phyloP scores from a whole-genome alignment of 2,329 filamentous ascomycete species.

The Juglanconis sp. region DNA sequence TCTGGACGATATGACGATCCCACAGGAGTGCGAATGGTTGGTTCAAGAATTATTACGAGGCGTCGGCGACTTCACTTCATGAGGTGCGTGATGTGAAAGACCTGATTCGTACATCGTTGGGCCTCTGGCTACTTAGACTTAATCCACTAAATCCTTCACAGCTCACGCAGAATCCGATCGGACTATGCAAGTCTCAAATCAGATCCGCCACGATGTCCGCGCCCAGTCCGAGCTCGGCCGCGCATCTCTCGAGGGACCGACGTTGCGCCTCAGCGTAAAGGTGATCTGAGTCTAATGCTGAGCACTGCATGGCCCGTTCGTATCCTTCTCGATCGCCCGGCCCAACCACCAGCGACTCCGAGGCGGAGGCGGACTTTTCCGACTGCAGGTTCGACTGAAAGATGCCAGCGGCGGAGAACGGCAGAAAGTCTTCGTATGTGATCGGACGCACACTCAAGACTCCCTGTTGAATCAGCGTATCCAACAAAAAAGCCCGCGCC shows the following conservation, averaged over 20 bases:
- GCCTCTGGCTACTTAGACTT: no score
- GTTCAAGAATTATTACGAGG: slow-evolving; percentile 22
- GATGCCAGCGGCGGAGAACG: slow-evolving; percentile 50
- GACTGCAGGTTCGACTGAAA: slow-evolving; percentile 17
- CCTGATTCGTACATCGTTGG: no score
- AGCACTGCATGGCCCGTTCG: not conserved
- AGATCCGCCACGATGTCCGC: not conserved
- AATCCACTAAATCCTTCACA: no score
- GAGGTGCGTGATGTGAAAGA: no score
- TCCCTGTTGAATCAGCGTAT: slow-evolving; percentile 25
- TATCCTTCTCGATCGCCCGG: not conserved
- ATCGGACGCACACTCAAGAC: slow-evolving; percentile 35
- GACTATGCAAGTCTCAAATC: not conserved
- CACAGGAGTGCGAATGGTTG: slow-evolving; percentile 22
- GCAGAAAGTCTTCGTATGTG: slow-evolving; percentile 54
- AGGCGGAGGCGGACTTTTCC: slow-evolving; percentile 19
- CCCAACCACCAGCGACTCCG: slow-evolving; percentile 15
- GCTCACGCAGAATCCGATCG: no score
- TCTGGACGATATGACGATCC: slow-evolving; percentile 19
- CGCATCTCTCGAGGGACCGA: not conserved
- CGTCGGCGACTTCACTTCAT: not conserved
- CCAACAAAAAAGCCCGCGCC: slow-evolving; percentile 21
- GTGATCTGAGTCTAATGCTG: not conserved
- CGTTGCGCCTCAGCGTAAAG: not conserved
- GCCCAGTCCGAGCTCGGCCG: not conserved